These are phyloP conservation scores for Russula sp. DNA, from an alignment of 768 basidiomycete species.

Conservation along the genomic window DNA sequence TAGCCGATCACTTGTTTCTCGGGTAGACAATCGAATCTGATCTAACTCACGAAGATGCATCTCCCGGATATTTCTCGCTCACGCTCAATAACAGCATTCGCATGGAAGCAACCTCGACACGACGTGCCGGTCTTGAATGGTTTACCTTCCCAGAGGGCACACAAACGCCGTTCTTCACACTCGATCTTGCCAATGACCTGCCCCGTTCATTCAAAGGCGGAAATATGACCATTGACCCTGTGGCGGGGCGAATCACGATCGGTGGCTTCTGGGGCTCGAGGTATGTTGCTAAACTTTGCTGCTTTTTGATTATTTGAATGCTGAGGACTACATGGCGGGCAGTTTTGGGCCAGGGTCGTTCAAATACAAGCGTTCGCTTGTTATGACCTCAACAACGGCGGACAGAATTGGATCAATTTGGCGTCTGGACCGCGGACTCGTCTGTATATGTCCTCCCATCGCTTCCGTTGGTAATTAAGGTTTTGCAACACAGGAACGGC, in stretches of 20 bases:
- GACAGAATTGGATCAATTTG: conserved; percentile 60
- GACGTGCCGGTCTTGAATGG: conserved; percentile 63
- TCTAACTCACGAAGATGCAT: conserved; percentile 45
- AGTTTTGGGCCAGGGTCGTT: conserved; percentile 61
- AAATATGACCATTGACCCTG: conserved; percentile 55
- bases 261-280: conserved; percentile 63
- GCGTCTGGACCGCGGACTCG: conserved; percentile 66
- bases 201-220: conserved; percentile 63
- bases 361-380: conserved; percentile 67
- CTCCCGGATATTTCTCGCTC: conserved; percentile 66
- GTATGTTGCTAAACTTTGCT: conserved; percentile 34
- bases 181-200: conserved; percentile 64
- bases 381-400: conserved; percentile 64
- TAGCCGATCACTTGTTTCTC: conserved; percentile 31
- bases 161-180: conserved; percentile 58
- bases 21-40: not conserved
- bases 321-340: not conserved
- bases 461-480: not conserved
- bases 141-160: conserved; percentile 62
- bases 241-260: conserved; percentile 57
- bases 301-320: not conserved
- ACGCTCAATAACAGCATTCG: conserved; percentile 64
- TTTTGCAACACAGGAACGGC: conserved; percentile 41
- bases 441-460: conserved; percentile 34
- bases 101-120: conserved; percentile 70